A percentile compares a stretch with the other conserved stretches of the same genome.
These are phyloP conservation scores for Taphrina wiesneri DNA, from an alignment of 1,139 yeast genomes.

Conservation along the genomic window DNA sequence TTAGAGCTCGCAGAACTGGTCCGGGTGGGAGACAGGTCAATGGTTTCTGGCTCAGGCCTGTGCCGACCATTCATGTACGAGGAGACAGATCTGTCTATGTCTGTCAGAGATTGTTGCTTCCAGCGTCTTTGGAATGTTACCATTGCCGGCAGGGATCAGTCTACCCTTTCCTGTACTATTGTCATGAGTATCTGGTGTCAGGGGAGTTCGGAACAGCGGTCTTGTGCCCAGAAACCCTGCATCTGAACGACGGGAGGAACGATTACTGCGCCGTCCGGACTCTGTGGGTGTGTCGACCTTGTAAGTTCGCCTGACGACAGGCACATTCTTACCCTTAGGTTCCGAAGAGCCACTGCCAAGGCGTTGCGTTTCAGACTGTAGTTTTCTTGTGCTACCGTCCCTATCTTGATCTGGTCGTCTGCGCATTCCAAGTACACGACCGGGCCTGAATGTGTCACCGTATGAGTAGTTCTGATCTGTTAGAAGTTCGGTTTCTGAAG, in stretches of 20 bases:
- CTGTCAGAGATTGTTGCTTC: neutral
- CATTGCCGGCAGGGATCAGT: neutral
- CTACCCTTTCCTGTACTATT: constrained; percentile 14
- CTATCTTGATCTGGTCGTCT: neutral
- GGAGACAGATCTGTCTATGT: neutral
- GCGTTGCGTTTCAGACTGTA: neutral
- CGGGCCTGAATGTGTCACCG: neutral
- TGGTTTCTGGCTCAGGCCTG: neutral
- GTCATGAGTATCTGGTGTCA: constrained; percentile 10
- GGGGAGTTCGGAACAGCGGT: neutral
- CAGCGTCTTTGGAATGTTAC: neutral
- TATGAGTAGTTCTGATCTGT: neutral
- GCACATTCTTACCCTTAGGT: neutral
- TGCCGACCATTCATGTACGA: neutral
- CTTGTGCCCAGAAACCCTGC: neutral
- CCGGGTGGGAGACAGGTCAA: neutral
- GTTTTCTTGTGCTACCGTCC: neutral
- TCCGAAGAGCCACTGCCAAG: neutral
- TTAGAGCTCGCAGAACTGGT: neutral
- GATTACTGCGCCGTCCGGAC: neutral
- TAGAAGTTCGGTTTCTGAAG: neutral
- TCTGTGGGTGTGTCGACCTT: neutral
- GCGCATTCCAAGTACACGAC: neutral
- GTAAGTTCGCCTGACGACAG: neutral
- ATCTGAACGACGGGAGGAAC: neutral